These are phyloP conservation scores for Wolfiporia cocos DNA, from an alignment of 1,284 basidiomycete genomes.

Conservation along the genomic window DNA sequence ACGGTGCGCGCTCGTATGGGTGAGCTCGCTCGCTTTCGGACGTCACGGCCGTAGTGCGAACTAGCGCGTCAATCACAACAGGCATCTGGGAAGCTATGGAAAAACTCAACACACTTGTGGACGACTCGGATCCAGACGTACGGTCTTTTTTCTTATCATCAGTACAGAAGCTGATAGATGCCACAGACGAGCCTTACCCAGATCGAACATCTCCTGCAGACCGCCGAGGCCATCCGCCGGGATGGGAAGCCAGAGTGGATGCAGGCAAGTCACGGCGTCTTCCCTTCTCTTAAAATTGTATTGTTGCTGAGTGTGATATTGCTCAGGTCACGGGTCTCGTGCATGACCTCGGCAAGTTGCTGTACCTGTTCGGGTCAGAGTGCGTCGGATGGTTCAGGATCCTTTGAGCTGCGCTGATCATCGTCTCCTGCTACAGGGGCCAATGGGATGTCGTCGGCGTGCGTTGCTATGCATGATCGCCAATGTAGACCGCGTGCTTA, in stretches of 20 bases:
- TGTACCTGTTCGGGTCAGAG: slow-evolving; percentile 77
- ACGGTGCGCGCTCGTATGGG: slow-evolving; percentile 63
- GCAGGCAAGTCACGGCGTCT: slow-evolving; percentile 50
- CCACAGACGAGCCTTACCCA: slow-evolving; percentile 70
- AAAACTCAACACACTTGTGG: slow-evolving; percentile 81
- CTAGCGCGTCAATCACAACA: slow-evolving; percentile 7
- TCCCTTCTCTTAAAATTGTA: no score
- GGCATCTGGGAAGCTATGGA: slow-evolving; percentile 89
- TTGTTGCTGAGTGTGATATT: slow-evolving; percentile 9
- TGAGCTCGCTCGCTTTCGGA: slow-evolving; percentile 13
- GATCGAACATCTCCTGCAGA: slow-evolving; percentile 89
- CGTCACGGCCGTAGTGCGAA: no score
- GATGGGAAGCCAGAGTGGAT: slow-evolving; percentile 90
- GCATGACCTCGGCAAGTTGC: slow-evolving; percentile 84
- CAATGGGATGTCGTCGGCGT: slow-evolving; percentile 93
- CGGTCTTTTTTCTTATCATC: slow-evolving; percentile 10
- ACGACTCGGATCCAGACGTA: slow-evolving; percentile 85
- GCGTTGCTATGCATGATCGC: slow-evolving; percentile 22
- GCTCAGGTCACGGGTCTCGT: slow-evolving; percentile 71
- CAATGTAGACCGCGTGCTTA: no score
- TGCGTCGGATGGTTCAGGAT: slow-evolving; percentile 16
- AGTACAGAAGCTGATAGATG: slow-evolving; percentile 16
- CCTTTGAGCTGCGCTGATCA: slow-evolving; percentile 1
- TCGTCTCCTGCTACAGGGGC: slow-evolving; percentile 36
- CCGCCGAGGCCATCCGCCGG: slow-evolving; percentile 84